Evolutionary conservation across 768 basidiomycete species (phyloP), one percentile per base, ranked within the genome.

Genomic region (Boletus coccyginus): DNA sequence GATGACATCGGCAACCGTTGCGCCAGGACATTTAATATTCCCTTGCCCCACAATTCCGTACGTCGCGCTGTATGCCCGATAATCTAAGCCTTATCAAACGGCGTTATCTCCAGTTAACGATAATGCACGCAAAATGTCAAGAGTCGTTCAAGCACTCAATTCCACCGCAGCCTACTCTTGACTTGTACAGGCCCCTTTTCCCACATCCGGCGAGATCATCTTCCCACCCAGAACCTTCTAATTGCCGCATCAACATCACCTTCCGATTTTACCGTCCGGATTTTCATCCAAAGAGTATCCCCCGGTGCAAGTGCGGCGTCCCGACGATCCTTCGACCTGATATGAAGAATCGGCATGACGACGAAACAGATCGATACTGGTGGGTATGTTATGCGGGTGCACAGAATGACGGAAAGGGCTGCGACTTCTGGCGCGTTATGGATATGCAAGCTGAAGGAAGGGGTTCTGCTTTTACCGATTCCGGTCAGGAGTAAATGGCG

Each of bases 241-340:
- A 83, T 58, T 84, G 79, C 60, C 82, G 90, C 27, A 91, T 93
- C 64, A 93, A 93, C 62, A 86, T 93, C 54, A 93, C 91, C 1
- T 93, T 93, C 67, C 80, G 92, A 16, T 93, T 93, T 66, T 93
- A 87, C 61, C 81, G 92, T 52, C 92, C 92, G 7, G 91, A 93
- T 71, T 93, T 88, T 67, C 75, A 76, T 24, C 81, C 91, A 5
- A 65, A 74, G 24, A 83, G 73, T 39, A 90, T 81, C 2, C 91
- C 91, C 2, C 77, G 77, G 43, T 93, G 92, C 64, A 82, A 85
- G 62, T 93, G 91, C 65, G 82, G 78, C 14, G 74, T 88, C 21
- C 88, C 90, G 1, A 85, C 82, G 11, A 81, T 89, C 41, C 73
- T 92, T 48, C 74, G 89, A 24, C 78, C 90, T 4, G 88, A 92